Conservation (phyloP, 225 moss, liverwort and hornwort species). For the Sphagnum tenellum region DNA sequence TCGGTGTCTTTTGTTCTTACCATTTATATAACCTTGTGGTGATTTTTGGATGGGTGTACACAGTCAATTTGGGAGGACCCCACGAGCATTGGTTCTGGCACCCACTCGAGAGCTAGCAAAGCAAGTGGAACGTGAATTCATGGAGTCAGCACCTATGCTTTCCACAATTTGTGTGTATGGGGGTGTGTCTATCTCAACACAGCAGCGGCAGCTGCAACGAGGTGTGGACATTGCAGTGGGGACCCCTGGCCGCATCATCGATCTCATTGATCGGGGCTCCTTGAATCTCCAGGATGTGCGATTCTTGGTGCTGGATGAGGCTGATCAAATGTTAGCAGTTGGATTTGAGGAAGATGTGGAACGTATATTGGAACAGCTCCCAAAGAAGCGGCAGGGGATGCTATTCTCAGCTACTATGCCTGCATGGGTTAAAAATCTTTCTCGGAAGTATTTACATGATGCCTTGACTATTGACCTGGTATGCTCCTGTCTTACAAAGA, state of each 20-base stretch:
- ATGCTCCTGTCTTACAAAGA: not conserved
- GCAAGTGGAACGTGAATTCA: slow-evolving; percentile 58
- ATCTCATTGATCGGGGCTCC: slow-evolving; percentile 37
- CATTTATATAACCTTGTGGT: not conserved
- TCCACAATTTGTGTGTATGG: slow-evolving; percentile 52
- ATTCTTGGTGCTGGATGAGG: slow-evolving; percentile 60
- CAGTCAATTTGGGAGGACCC: slow-evolving; percentile 18
- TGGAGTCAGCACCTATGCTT: slow-evolving; percentile 52
- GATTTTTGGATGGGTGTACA: not conserved
- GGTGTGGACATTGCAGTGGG: slow-evolving; percentile 55
- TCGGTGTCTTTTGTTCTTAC: not conserved
- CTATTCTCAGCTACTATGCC: slow-evolving; percentile 62
- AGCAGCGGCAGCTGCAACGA: slow-evolving; percentile 41
- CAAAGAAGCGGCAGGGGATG: slow-evolving; percentile 47
- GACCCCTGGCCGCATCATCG: slow-evolving; percentile 55
- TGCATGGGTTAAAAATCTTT: slow-evolving; percentile 48
- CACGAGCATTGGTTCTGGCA: slow-evolving; percentile 46
- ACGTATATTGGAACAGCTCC: slow-evolving; percentile 40
- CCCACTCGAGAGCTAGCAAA: slow-evolving; percentile 60
- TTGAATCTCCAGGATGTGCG: slow-evolving; percentile 35
- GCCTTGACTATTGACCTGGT: slow-evolving; percentile 35
- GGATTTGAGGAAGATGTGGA: slow-evolving; percentile 61
- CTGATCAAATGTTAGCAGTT: slow-evolving; percentile 51
- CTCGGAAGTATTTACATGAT: slow-evolving; percentile 38
- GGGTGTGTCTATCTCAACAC: slow-evolving; percentile 38